phyloP scores from a whole-genome alignment of 2,329 filamentous ascomycete species.

The Colletotrichum sp. region DNA sequence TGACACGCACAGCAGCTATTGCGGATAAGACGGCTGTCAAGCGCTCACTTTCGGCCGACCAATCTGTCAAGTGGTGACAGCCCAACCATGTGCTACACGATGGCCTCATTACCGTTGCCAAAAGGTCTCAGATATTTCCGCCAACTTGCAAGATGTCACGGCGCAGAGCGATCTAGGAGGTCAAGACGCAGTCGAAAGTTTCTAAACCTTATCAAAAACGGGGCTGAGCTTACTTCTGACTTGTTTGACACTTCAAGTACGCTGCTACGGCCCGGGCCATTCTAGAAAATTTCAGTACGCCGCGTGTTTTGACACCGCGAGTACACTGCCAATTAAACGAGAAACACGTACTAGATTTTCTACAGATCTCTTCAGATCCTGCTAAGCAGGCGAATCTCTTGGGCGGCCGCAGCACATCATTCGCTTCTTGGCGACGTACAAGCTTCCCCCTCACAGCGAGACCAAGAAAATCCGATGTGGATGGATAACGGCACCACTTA shows the following conservation, averaged over 20 bases:
- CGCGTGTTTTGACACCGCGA: not conserved
- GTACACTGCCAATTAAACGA: not conserved
- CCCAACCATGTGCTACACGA: not conserved
- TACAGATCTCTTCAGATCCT: not conserved
- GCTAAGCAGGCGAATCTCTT: not conserved
- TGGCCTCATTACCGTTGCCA: not conserved
- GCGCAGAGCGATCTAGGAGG: not conserved
- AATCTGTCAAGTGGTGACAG: not conserved
- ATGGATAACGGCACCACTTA: not conserved
- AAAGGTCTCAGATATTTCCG: not conserved
- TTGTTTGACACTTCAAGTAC: not conserved
- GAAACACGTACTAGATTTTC: not conserved
- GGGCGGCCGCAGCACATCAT: not conserved
- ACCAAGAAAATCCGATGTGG: not conserved
- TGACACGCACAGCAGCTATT: not conserved
- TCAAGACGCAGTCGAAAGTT: rapidly evolving
- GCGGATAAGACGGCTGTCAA: not conserved
- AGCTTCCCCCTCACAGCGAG: not conserved
- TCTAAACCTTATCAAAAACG: not conserved
- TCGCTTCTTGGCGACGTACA: not conserved
- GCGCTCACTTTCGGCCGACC: not conserved
- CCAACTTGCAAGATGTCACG: not conserved
- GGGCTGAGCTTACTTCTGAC: not conserved
- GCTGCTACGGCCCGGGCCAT: not conserved
- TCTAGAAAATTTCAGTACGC: not conserved